Conservation (phyloP, 768 basidiomycete genomes). For the Fomitopsis pulvina region DNA sequence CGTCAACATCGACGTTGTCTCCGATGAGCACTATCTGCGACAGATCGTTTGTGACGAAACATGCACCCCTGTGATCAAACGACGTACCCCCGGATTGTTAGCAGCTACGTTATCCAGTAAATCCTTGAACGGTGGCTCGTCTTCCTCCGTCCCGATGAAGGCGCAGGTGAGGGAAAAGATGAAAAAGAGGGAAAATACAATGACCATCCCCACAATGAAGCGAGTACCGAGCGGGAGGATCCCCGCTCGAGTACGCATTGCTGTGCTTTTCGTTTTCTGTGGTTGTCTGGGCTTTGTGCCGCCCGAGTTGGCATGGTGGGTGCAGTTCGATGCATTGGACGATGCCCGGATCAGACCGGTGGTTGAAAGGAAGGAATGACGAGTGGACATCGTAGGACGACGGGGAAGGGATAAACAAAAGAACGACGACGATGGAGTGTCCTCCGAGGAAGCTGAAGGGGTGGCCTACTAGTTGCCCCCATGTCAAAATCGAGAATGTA, state of each 20-base stretch:
- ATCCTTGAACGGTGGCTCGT: conserved; percentile 33
- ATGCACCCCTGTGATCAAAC: not conserved
- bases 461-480: too few species aligned
- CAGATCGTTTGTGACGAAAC: not conserved
- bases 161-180: conserved; percentile 40
- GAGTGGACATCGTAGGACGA: conserved; percentile 18
- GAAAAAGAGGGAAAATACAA: conserved; percentile 42
- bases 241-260: conserved; percentile 10
- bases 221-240: conserved; percentile 21
- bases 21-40: conserved; percentile 47
- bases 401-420: not conserved
- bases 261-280: not conserved
- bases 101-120: conserved; percentile 34
- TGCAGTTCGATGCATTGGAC: conserved; percentile 7
- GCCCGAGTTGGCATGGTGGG: conserved; percentile 11
- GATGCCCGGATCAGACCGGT: conserved; percentile 20
- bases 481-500: too few species aligned
- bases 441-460: too few species aligned
- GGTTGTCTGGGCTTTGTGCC: conserved; percentile 14
- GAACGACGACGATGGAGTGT: not conserved
- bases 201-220: conserved; percentile 29
- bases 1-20: conserved; percentile 51
- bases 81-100: conserved; percentile 39
- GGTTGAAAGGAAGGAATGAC: conserved; percentile 38
- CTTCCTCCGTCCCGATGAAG: conserved; percentile 42